Percentiles rank a stretch among this genome's conserved stretches.
Conservation (phyloP, 169 alveolate species). For the Eimeria brunetti region DNA sequence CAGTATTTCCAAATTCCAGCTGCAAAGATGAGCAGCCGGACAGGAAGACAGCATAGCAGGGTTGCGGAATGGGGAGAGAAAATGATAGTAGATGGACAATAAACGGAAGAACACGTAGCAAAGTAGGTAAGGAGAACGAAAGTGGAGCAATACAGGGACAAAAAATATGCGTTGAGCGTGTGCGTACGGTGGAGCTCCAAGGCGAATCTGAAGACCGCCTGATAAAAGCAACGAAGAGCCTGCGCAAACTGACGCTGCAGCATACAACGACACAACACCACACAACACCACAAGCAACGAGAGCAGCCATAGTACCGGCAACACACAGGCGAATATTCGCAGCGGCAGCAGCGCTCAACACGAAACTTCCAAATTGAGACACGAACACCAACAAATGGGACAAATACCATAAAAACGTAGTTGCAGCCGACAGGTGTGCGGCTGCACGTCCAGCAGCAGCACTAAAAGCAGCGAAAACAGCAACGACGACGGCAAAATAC, state of each 20-base stretch:
- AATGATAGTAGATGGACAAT: not conserved
- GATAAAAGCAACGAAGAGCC: slow-evolving; percentile 36
- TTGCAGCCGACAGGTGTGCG: not conserved
- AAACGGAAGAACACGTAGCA: not conserved
- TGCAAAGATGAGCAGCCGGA: not conserved
- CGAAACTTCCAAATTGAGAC: not conserved
- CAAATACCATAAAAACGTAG: not conserved
- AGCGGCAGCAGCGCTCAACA: not conserved
- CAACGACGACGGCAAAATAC: not conserved
- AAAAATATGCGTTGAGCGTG: not conserved
- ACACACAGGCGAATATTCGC: not conserved
- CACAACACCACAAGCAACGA: not conserved
- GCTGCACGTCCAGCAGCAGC: not conserved
- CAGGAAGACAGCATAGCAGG: not conserved
- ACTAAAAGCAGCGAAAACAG: not conserved
- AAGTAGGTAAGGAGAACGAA: not conserved
- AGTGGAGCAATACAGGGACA: not conserved
- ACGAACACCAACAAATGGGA: not conserved
- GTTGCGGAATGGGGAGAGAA: not conserved
- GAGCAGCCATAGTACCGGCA: not conserved
- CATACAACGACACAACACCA: not conserved
- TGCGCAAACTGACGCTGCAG: slow-evolving; percentile 63
- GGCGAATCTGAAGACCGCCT: slow-evolving; percentile 46
- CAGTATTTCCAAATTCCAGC: not conserved
- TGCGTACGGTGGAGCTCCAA: slow-evolving; percentile 12